Conservation (phyloP, 2,329 filamentous ascomycete species). For the Cercospora sp. region DNA sequence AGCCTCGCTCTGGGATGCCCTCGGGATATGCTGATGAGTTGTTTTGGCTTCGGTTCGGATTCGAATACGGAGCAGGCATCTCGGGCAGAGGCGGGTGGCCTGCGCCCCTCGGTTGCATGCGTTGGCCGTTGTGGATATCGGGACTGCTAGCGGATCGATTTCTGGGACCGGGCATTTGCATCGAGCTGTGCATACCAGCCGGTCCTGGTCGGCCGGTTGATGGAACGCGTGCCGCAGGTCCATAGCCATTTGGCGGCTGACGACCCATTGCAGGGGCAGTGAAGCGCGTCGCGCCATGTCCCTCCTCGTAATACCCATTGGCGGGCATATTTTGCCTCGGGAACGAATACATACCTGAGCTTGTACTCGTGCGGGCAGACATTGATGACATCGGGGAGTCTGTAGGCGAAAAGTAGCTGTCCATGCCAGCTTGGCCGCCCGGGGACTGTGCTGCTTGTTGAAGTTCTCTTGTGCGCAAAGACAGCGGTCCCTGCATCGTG, state of each 20-base stretch:
- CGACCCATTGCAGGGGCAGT: constrained; percentile 85
- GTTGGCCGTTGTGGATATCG: constrained; percentile 74
- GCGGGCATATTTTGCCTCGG: constrained; percentile 69
- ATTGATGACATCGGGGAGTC: constrained; percentile 74
- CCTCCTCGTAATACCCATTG: constrained; percentile 67
- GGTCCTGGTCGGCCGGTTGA: constrained; percentile 53
- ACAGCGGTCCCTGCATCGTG: constrained; percentile 56
- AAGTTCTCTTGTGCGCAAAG: constrained; percentile 66
- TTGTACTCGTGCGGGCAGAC: constrained; percentile 67
- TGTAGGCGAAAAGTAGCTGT: constrained; percentile 91
- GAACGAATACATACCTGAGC: constrained; percentile 74
- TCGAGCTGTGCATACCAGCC: constrained; percentile 56
- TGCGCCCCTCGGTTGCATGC: constrained; percentile 59
- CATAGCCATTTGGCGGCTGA: constrained; percentile 65
- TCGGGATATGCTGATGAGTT: constrained; percentile 67
- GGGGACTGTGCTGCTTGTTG: constrained; percentile 57
- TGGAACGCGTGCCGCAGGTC: constrained; percentile 53
- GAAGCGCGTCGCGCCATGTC: constrained; percentile 67
- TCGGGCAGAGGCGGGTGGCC: constrained; percentile 47
- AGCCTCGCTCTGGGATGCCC: constrained; percentile 67
- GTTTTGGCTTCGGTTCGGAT: constrained; percentile 70
- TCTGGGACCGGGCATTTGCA: constrained; percentile 56
- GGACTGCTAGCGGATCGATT: constrained; percentile 91
- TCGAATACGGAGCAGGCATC: constrained; percentile 36
- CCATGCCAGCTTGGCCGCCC: constrained; percentile 58